Conservation (phyloP, 1,139 yeast species). For the Yamadazyma diddensiae region DNA sequence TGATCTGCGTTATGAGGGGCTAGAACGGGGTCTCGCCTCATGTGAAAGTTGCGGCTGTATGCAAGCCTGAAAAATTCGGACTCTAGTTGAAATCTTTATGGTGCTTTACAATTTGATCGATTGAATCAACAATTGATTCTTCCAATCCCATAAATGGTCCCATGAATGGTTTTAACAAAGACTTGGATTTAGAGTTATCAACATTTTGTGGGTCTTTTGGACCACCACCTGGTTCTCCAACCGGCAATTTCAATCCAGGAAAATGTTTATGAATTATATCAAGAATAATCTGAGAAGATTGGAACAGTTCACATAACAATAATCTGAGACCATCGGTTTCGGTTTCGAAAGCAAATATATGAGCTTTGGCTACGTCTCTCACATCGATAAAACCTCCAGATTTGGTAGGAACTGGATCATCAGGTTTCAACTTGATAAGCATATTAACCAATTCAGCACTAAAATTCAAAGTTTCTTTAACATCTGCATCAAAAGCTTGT, state of each 20-base stretch:
- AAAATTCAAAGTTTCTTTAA: conserved; percentile 34
- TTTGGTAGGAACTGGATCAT: conserved; percentile 15
- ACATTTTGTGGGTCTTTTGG: conserved; percentile 19
- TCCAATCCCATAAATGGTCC: conserved; percentile 38
- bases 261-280: conserved; percentile 27
- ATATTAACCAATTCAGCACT: conserved; percentile 36
- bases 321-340: conserved; percentile 29
- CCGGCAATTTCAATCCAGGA: conserved; percentile 35
- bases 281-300: conserved; percentile 33
- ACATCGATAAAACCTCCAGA: conserved; percentile 41
- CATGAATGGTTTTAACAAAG: conserved; percentile 34
- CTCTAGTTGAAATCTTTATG: neutral
- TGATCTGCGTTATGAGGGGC: no score
- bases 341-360: conserved; percentile 39
- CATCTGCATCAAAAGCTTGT: conserved; percentile 29
- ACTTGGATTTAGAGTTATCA: conserved; percentile 33
- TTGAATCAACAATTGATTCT: conserved; percentile 39
- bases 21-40: no score
- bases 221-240: conserved; percentile 39
- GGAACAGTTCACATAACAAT: conserved; percentile 32
- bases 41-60: no score
- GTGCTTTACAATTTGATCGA: conserved; percentile 24
- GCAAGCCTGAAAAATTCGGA: no score
- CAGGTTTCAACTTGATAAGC: conserved; percentile 16
- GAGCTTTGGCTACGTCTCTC: conserved; percentile 53